Base-by-base conservation (phyloP, 2,329 filamentous ascomycete genomes). In the Cladosporium velox region DNA sequence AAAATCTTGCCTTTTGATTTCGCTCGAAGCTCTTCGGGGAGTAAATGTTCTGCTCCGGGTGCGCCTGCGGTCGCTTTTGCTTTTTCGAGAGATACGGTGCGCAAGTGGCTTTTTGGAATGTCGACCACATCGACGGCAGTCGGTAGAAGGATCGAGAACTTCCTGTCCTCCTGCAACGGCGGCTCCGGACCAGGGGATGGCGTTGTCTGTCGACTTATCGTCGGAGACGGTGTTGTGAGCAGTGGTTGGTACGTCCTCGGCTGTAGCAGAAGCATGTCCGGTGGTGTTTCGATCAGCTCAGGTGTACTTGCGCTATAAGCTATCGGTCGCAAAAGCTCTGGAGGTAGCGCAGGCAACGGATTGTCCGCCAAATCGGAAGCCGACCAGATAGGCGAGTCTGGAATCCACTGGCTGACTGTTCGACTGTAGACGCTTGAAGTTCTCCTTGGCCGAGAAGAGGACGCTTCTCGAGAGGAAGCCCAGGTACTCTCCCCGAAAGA, bases 391-490 rank as follows among this genome's bases (percentile, higher is more conserved):
- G 64, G 64, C 6, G 64, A 65, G 11, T 65, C 57, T 30, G 57
- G 44, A 18, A 65, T 69, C 70, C 70, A 74, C 38, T 74, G 70
- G 26, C 73, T 74, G 30, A 71, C 66, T 14, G 73, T 70, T 12
- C 70, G 72, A 54, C 76, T 78, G 64, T 77, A 78, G 30, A 77
- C 70, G 59, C 76, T 78, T 6, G 75, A 76, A 10, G 74, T 69
- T 10, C 74, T 67, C 55, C 71, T 68, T 18, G 64, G 58, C 12
- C n/a, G 28, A 12, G 8, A 15, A 21, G 59, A 26, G 26, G 66
- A 67, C 10, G 35, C 51, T 47, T 64, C 64, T 30, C 63, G 41
- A 12, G 52, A 52, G n/a, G 63, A 51, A 14, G 21, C 21, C 7
- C 38, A 38, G 6, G 28, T 30, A 15, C 24, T 26, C 3, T 59